Base-by-base conservation (phyloP, 768 basidiomycete genomes). In the Boletus reticulatus region DNA sequence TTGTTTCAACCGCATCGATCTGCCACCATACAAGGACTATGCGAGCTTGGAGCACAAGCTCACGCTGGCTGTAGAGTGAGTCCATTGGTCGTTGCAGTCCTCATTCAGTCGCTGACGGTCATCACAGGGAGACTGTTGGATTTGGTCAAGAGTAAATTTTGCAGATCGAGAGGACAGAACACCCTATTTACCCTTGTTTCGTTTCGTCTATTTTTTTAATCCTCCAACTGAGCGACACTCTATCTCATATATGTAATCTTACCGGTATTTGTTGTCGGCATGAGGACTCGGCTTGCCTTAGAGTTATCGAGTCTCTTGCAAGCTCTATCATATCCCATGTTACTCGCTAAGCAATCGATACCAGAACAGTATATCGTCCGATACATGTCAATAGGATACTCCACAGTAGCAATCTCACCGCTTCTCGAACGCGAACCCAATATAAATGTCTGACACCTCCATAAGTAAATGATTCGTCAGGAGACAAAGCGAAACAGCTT, bases 11-110 rank as follows among this genome's bases (percentile, higher is more conserved):
- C 81, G 92, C 43, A 94, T 96, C 63, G 97, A 99, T 75, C 74
- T 99, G 52, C 97, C 97, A n/a, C 92, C 94, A 13, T 99, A 99
- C 72, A 95, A 93, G 69, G 92, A 94, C 64, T 97, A 96, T 69
- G 90, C 90, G 39, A 92, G 86, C 62, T 72, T 98, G 62, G 96
- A 98, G 72, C 89, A 98, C 45, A 98, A 98, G 77, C 76, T 99
- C 59, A 96, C 94, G 4, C 79, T 95, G 59, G 94, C 94, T 52
- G 91, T 95, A 54, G 94, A 96, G 90, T 92, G 73, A 73, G 92
- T 86, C 39, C 24, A 52, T 48, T 22, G 36, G 45, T 56, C 16
- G 42, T 24, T 43, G 7, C n/a, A 7, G 55, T 6, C 39, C 50
- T 50, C 50, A 47, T 63, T 10, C 44, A 58, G 11, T 58, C 49